Evolutionary conservation across 1,284 basidiomycete genomes (phyloP).

Genomic region (Cutaneotrichosporon spelunceum): DNA sequence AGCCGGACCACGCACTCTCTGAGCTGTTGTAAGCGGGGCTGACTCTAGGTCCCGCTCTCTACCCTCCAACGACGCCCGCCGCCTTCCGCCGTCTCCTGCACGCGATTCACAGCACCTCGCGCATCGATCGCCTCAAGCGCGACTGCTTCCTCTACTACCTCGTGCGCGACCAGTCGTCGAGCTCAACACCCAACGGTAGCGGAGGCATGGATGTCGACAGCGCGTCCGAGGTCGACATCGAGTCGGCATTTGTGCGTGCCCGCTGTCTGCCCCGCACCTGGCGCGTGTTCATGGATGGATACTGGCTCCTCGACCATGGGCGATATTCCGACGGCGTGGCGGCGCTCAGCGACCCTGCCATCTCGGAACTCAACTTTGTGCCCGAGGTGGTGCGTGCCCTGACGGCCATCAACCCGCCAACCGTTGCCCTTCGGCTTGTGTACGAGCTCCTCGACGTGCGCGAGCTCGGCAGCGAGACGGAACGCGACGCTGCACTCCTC

Average conservation of each 20-base stretch:
- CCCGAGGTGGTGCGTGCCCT: conserved; percentile 36
- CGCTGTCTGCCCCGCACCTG: conserved; percentile 41
- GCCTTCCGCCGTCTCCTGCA: conserved; percentile 36
- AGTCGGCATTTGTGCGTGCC: conserved; percentile 32
- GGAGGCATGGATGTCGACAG: conserved; percentile 29
- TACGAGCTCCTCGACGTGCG: conserved; percentile 29
- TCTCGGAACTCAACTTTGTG: conserved; percentile 42
- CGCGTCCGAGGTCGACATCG: conserved; percentile 9
- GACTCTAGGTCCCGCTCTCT: conserved; percentile 30
- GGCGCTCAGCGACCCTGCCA: conserved; percentile 36
- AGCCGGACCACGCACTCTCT: background rate
- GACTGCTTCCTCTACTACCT: conserved; percentile 49
- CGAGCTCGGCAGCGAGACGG: conserved; percentile 8
- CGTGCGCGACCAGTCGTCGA: conserved; percentile 33
- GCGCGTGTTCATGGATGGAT: conserved; percentile 44
- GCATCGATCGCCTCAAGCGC: conserved; percentile 39
- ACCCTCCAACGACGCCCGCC: conserved; percentile 41
- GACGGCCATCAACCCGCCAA: conserved; percentile 34
- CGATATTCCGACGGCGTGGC: conserved; percentile 33
- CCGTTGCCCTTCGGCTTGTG: conserved; percentile 30
- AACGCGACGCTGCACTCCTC: conserved; percentile 30
- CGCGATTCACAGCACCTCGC: conserved; percentile 29
- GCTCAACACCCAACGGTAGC: background rate
- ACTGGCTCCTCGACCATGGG: conserved; percentile 45
- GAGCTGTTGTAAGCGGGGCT: background rate